Evolutionary conservation across 176 grass and related monocot species (phyloP).

Genomic region (Poa pratensis): DNA sequence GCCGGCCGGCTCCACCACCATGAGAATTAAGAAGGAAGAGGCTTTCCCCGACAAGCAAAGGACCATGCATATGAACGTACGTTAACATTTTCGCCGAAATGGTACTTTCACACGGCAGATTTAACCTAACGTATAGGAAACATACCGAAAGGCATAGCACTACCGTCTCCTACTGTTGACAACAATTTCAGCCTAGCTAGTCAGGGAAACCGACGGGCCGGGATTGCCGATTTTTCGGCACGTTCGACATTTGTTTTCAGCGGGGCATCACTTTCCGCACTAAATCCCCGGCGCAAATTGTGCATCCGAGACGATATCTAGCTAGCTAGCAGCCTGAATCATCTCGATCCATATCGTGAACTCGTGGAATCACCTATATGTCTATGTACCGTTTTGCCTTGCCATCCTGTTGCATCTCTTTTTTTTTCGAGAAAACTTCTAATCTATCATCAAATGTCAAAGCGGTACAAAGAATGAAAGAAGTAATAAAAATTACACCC

Average conservation of each 20-base stretch:
- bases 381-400: too few species aligned
- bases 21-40: background rate
- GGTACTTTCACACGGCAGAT: slow-evolving; percentile 41
- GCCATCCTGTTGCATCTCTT: too few species aligned
- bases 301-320: too few species aligned
- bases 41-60: slow-evolving; percentile 28
- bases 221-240: background rate
- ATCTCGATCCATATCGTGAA: too few species aligned
- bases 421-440: too few species aligned
- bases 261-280: too few species aligned
- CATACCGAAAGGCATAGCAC: background rate
- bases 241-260: slow-evolving; percentile 26
- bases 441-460: too few species aligned
- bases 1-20: background rate
- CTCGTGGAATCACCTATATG: too few species aligned
- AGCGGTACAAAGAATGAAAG: too few species aligned
- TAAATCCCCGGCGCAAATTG: too few species aligned
- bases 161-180: background rate
- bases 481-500: too few species aligned
- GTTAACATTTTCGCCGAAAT: background rate
- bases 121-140: slow-evolving; percentile 25
- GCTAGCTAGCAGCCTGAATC: too few species aligned
- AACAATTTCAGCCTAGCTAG: slow-evolving; percentile 44
- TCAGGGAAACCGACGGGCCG: background rate
- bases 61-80: slow-evolving; percentile 21